phyloP scores from a whole-genome alignment of 352 stramenopile genomes.

The Phytophthora pisi region DNA sequence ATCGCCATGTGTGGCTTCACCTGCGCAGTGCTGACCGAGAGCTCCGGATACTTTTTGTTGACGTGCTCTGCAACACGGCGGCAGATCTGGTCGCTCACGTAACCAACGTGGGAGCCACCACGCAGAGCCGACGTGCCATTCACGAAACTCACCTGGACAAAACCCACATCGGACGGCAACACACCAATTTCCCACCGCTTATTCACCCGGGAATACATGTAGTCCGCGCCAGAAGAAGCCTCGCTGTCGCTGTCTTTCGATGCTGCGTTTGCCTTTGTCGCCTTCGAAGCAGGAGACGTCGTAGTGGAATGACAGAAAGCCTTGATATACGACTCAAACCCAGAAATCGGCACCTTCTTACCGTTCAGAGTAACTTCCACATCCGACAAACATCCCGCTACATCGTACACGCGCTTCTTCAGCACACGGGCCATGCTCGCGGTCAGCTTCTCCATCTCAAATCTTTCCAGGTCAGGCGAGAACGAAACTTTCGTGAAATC shows the following conservation, averaged over 20 bases:
- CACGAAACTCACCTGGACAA: conserved; percentile 99
- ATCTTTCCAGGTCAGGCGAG: conserved; percentile 95
- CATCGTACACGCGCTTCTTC: conserved; percentile 98
- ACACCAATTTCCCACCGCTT: conserved; percentile 97
- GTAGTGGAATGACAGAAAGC: conserved; percentile 84
- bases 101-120: conserved; percentile 96
- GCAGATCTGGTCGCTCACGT: conserved; percentile 83
- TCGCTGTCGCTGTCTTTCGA: conserved; percentile 49
- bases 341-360: conserved; percentile 83
- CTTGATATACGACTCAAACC: conserved; percentile 97
- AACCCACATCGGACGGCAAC: conserved; percentile 88
- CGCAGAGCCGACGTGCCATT: conserved; percentile 98
- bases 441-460: conserved; percentile 96
- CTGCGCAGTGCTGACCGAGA: conserved; percentile 91
- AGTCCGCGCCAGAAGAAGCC: conserved; percentile 69
- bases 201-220: conserved; percentile 94
- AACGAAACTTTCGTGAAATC: conserved; percentile 99
- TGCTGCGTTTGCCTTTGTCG: neutral
- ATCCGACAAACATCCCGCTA: conserved; percentile 95
- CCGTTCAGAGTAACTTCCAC: conserved; percentile 95
- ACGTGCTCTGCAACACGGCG: conserved; percentile 93
- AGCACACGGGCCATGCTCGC: conserved; percentile 94
- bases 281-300: conserved; percentile 1
- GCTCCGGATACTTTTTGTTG: conserved; percentile 96
- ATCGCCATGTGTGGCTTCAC: conserved; percentile 98